These are phyloP conservation scores for Trichoderma virens DNA, from an alignment of 495 filamentous ascomycete genomes.

Conservation along the genomic window DNA sequence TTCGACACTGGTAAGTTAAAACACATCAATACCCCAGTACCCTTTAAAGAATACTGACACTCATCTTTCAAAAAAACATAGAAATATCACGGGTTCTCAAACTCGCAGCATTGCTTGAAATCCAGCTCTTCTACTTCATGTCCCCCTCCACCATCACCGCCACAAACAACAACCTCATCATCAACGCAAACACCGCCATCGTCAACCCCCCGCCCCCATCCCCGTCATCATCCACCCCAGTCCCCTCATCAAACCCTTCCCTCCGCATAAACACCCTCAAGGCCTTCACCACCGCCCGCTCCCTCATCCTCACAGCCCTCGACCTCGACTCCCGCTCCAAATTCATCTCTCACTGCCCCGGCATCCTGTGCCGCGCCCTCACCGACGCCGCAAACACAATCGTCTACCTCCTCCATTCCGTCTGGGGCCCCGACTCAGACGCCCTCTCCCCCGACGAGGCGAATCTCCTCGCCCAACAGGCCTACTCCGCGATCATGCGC, in stretches of 20 bases:
- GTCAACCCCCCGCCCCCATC: neutral
- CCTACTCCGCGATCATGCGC: neutral
- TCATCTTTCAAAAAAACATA: slow-evolving; percentile 22
- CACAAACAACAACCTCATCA: slow-evolving; percentile 16
- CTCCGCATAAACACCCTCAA: slow-evolving; percentile 34
- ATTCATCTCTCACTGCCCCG: slow-evolving; percentile 32
- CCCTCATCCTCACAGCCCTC: slow-evolving; percentile 24
- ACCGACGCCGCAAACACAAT: slow-evolving; percentile 29
- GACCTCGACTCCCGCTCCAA: slow-evolving; percentile 23
- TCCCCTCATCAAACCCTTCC: slow-evolving; percentile 11
- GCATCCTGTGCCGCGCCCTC: slow-evolving; percentile 34
- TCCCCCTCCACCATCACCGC: slow-evolving; percentile 22
- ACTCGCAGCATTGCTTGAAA: slow-evolving; percentile 33
- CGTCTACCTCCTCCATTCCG: slow-evolving; percentile 28
- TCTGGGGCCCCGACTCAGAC: slow-evolving; percentile 26
- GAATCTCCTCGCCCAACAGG: neutral
- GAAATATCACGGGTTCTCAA: slow-evolving; percentile 35
- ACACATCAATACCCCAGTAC: no score
- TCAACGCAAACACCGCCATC: slow-evolving; percentile 13
- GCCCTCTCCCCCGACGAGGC: neutral
- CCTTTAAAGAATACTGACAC: no score
- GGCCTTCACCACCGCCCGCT: slow-evolving; percentile 31
- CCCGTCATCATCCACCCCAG: slow-evolving; percentile 1
- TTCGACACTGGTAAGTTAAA: slow-evolving; percentile 29
- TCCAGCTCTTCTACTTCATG: slow-evolving; percentile 40